Evolutionary conservation across 202 grass and related monocot species (phyloP).

Genomic region (Bolboschoenoplectus hybrid): DNA sequence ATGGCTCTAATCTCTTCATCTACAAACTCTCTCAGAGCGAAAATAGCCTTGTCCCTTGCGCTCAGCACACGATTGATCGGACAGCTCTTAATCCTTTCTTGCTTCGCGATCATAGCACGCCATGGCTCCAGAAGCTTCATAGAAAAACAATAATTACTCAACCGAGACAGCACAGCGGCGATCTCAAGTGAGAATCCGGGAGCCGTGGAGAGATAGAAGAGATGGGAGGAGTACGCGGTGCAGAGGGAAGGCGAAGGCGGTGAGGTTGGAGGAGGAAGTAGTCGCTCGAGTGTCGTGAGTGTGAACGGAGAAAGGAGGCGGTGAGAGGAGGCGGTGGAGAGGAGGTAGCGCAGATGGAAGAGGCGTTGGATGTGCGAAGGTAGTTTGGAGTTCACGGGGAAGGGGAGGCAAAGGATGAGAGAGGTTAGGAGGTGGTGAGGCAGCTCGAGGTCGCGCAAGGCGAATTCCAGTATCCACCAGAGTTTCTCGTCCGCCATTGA

Average conservation of each 20-base stretch:
- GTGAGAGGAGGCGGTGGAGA: constrained; percentile 3
- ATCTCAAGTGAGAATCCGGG: constrained; percentile 7
- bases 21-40: constrained; percentile 27
- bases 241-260: constrained; percentile 25
- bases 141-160: constrained; percentile 11
- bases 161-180: not conserved
- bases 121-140: constrained; percentile 25
- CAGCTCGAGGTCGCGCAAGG: not conserved
- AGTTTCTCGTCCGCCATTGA: constrained; percentile 36
- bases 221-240: not conserved
- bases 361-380: not conserved
- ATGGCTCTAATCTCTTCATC: constrained; percentile 31
- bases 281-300: constrained; percentile 20
- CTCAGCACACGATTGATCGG: constrained; percentile 10
- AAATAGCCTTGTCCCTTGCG: constrained; percentile 22
- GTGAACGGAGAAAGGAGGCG: not conserved
- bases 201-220: constrained; percentile 31
- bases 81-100: constrained; percentile 10
- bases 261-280: constrained; percentile 9
- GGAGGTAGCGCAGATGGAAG: constrained; percentile 2
- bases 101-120: constrained; percentile 16
- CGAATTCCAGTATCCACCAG: constrained; percentile 23
- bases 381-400: not conserved
- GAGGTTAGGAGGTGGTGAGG: not conserved
- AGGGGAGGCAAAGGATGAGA: constrained; percentile 14